Evolutionary conservation across 495 filamentous ascomycete genomes (phyloP).

Genomic region (Neurospora cerealis): DNA sequence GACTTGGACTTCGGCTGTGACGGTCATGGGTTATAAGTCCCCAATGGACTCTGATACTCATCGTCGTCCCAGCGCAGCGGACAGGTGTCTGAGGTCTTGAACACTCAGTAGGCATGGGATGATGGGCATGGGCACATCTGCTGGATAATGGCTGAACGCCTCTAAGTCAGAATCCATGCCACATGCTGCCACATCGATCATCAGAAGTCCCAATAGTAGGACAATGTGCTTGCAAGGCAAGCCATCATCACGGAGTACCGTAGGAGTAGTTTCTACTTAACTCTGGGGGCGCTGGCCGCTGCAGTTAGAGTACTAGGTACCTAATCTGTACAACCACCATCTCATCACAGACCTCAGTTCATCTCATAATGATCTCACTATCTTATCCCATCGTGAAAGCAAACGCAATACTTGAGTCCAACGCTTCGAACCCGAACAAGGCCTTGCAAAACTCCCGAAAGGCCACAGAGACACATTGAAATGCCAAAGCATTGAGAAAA

Average conservation of each 20-base stretch:
- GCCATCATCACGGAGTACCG: not conserved
- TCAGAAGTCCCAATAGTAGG: not conserved
- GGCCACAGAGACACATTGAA: not conserved
- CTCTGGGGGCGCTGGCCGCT: not conserved
- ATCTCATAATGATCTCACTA: not conserved
- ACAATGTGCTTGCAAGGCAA: not conserved
- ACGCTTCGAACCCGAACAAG: not conserved
- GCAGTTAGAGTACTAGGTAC: not conserved
- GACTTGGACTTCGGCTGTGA: too few relatives aligned
- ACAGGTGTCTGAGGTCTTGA: not conserved
- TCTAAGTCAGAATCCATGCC: not conserved
- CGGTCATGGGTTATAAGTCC: too few relatives aligned
- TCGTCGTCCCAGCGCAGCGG: not conserved
- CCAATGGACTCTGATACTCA: not conserved
- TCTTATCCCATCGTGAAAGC: not conserved
- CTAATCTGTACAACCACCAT: not conserved
- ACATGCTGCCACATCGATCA: not conserved
- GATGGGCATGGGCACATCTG: not conserved
- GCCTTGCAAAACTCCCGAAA: not conserved
- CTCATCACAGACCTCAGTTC: not conserved
- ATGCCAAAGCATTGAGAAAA: not conserved
- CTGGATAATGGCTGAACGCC: not conserved
- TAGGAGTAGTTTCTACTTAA: not conserved
- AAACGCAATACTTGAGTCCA: not conserved
- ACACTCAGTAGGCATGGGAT: not conserved